A percentile compares a stretch with the other conserved stretches of the same genome.
Conservation (phyloP, 495 filamentous ascomycete species). For the Haplographium delicatum region DNA sequence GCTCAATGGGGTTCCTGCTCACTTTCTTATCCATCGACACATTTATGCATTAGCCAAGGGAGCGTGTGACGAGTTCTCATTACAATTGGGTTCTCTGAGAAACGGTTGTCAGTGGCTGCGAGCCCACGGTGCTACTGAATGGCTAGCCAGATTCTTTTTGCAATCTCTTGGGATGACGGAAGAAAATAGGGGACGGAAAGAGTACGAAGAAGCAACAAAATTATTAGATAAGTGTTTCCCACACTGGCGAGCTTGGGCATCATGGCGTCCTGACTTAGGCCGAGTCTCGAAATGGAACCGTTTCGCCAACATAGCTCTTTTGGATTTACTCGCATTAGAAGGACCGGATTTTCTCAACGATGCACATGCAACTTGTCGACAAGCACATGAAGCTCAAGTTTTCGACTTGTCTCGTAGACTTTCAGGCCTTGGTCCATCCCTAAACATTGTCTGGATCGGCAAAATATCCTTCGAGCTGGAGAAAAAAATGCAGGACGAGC, state of each 20-base stretch:
- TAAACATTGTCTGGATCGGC: not conserved
- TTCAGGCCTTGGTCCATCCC: not conserved
- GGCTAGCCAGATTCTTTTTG: not conserved
- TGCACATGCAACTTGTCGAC: conserved; percentile 5
- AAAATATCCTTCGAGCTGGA: not conserved
- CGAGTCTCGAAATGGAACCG: not conserved
- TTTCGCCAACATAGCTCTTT: not conserved
- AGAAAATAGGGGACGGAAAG: no score
- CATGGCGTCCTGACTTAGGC: conserved; percentile 1
- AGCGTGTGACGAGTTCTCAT: not conserved
- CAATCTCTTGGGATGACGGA: not conserved
- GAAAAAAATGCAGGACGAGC: not conserved
- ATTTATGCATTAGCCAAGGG: not conserved
- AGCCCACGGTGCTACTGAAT: not conserved
- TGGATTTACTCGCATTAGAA: conserved; percentile 2
- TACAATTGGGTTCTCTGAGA: not conserved
- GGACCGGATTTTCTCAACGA: conserved; percentile 8
- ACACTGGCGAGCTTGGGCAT: conserved; percentile 5
- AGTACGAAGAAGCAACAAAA: not conserved
- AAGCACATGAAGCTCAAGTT: conserved; percentile 3
- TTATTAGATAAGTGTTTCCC: not conserved
- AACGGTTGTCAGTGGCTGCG: not conserved
- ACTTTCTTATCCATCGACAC: not conserved
- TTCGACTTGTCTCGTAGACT: not conserved
- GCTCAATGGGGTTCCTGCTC: not conserved